A percentile compares a stretch with the other conserved stretches of the same genome.
Conservation (phyloP, 2,329 filamentous ascomycete genomes). For the Cladosporium sp. region DNA sequence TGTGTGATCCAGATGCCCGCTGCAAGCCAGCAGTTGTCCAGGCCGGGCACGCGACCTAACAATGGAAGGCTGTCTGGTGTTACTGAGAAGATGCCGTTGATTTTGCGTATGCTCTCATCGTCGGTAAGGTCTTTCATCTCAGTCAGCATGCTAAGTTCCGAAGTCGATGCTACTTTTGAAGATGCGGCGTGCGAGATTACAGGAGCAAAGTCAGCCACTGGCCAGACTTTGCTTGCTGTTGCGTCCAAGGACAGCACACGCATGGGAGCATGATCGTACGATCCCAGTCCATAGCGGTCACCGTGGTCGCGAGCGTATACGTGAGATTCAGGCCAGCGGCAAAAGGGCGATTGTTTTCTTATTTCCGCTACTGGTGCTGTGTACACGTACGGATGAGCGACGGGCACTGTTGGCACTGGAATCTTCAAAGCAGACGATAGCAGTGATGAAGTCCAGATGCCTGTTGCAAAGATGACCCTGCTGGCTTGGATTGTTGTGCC, state of each 20-base stretch:
- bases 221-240: constrained; percentile 20
- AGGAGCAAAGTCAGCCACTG: background rate
- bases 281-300: constrained; percentile 30
- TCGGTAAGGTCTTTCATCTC: background rate
- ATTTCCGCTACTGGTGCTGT: constrained; percentile 16
- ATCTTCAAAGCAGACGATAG: constrained; percentile 10
- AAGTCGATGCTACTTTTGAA: background rate
- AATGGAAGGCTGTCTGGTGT: constrained; percentile 31
- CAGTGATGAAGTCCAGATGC: constrained; percentile 28
- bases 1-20: constrained; percentile 36
- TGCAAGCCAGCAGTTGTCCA: constrained; percentile 28
- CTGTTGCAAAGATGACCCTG: constrained; percentile 15
- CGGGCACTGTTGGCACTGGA: constrained; percentile 32
- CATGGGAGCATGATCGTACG: constrained; percentile 31
- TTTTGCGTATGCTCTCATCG: background rate
- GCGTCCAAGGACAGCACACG: constrained; percentile 19
- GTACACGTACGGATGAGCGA: constrained; percentile 36
- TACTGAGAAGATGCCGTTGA: constrained; percentile 34
- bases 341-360: constrained; percentile 21
- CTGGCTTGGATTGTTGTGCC: background rate
- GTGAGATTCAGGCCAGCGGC: constrained; percentile 35
- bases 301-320: constrained; percentile 36
- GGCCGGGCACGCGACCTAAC: background rate
- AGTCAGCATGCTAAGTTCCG: background rate
- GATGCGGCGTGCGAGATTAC: background rate